Base-by-base conservation (phyloP, 106 monocot species). In the Dendrobium huoshanense region DNA sequence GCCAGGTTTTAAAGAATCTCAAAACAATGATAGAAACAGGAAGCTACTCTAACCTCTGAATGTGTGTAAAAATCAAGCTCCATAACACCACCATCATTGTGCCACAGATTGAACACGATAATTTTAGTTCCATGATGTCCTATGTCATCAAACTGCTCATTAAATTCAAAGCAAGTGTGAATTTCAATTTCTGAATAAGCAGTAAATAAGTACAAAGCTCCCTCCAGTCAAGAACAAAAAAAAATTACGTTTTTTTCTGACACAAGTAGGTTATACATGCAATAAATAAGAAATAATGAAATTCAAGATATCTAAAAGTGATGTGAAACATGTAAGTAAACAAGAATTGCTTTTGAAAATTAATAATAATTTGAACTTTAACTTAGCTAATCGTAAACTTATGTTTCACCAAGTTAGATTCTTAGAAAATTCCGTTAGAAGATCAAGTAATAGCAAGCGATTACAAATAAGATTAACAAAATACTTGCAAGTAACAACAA, bases 101-200 rank as follows among this genome's bases (percentile, higher is more conserved):
- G 70, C 96, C 96, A 96, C 43, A 96, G 79, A 78, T 96, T 96
- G 89, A 85, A 96, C 25, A 96, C 84, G 49, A 96, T 77, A 65
- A 96, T 79, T 79, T 88, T 94, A 41, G 96, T 94, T 16, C 96
- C 96, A 89, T 86, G 88, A 25, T 85, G 79, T 82, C 96, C 94
- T 87, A 96, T 88, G 83, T 89, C 90, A 92, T 90, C 86, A 92
- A 96, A 96, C 96, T 96, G 92, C 77, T 81, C 84, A 91, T 80
- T 79, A 82, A 81, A 81, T 85, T 55, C 77, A 88, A 80, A 84
- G 81, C 19, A 84, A 79, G 25, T 40, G 79, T 82, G 59, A 84
- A 89, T 82, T 24, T 75, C 33, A 81, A 81, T 78, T 75, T 78
- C 48, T 68, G 25, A 65, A 77, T 55, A 82, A 74, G 74, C 18